Conservation (phyloP, 1,139 yeast genomes). For the Spencermartinsiella ligniputridi region DNA sequence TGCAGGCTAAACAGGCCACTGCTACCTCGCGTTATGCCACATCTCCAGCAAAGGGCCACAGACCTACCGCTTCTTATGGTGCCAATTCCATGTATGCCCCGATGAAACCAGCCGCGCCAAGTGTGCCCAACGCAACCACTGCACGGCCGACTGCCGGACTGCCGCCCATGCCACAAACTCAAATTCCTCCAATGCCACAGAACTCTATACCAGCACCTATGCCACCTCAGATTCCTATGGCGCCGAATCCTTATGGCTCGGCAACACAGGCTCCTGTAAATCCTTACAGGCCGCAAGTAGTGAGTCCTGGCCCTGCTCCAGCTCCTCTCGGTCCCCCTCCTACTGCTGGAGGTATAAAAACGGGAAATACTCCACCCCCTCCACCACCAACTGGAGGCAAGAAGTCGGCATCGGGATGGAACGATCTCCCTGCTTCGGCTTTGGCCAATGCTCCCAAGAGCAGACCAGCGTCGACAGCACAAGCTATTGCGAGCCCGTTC, state of each 20-base stretch:
- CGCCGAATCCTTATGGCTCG: constrained; percentile 13
- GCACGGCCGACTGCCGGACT: background rate
- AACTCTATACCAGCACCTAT: no score
- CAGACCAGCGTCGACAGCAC: constrained; percentile 47
- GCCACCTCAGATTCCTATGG: background rate
- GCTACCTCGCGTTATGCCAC: constrained; percentile 13
- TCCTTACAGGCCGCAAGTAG: constrained; percentile 14
- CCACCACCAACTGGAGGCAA: constrained; percentile 23
- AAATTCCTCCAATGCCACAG: background rate
- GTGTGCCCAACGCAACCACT: constrained; percentile 9
- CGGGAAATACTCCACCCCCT: constrained; percentile 33
- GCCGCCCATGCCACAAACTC: background rate
- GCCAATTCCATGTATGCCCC: constrained; percentile 15
- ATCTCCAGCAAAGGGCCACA: background rate
- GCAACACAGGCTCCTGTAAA: constrained; percentile 8
- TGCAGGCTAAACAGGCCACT: constrained; percentile 11
- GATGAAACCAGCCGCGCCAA: constrained; percentile 7
- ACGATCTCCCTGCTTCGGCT: constrained; percentile 72
- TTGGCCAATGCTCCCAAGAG: constrained; percentile 33
- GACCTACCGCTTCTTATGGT: constrained; percentile 1
- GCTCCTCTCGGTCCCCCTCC: constrained; percentile 11
- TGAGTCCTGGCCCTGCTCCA: constrained; percentile 18
- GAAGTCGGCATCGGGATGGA: constrained; percentile 71
- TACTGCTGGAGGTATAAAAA: constrained; percentile 23
- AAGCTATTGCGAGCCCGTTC: constrained; percentile 33